These are phyloP conservation scores for Orychophragmus violaceus DNA, from an alignment of 345 rosid species.

Conservation along the genomic window DNA sequence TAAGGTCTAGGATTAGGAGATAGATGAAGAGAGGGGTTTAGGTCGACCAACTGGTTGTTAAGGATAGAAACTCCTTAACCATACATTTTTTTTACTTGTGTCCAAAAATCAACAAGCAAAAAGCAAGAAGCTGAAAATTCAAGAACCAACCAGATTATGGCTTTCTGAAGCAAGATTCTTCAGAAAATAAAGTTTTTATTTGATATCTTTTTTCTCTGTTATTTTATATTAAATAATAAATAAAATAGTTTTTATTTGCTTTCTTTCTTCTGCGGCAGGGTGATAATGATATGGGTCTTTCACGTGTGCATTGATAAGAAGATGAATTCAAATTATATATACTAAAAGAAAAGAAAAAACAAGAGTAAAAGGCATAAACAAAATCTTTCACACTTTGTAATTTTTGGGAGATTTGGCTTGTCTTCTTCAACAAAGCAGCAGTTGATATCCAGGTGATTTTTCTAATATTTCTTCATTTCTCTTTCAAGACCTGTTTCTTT, in stretches of 20 bases:
- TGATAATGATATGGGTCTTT: constrained; percentile 24
- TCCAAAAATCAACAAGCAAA: constrained; percentile 21
- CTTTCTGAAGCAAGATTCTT: constrained; percentile 36
- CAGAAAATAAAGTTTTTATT: background rate
- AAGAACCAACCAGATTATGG: constrained; percentile 52
- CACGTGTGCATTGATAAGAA: constrained; percentile 34
- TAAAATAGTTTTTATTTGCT: background rate
- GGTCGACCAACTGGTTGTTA: constrained; percentile 95
- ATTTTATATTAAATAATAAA: background rate
- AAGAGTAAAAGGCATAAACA: background rate
- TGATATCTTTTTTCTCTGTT: background rate
- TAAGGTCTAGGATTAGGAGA: constrained; percentile 23
- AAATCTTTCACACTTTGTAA: background rate
- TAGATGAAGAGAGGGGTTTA: constrained; percentile 62
- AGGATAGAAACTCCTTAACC: constrained; percentile 28
- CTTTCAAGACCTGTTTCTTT: too few relatives aligned
- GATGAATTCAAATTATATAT: constrained; percentile 17
- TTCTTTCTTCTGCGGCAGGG: constrained; percentile 15
- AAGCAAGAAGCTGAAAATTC: constrained; percentile 1
- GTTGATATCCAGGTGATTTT: constrained; percentile 45
- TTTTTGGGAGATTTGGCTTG: constrained; percentile 28
- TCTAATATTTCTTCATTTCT: constrained; percentile 25
- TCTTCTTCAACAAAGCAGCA: constrained; percentile 38
- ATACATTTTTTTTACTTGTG: constrained; percentile 40
- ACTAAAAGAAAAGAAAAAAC: background rate